Conservation (phyloP, 345 rosid species). For the Camelina hispida region DNA sequence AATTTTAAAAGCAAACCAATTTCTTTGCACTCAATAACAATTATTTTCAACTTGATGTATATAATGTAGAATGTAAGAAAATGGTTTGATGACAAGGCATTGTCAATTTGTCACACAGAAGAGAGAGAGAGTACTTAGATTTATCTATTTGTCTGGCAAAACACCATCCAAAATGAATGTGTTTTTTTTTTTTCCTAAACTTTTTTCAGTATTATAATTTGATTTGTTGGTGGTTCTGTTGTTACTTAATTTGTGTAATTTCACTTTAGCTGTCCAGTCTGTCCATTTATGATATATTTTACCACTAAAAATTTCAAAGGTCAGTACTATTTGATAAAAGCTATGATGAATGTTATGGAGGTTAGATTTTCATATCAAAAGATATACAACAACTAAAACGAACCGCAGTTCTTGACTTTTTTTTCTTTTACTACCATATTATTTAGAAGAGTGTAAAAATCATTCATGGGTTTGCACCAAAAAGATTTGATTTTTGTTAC, state of each 20-base stretch:
- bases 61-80: conserved; percentile 15
- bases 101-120: conserved; percentile 4
- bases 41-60: conserved; percentile 12
- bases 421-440: conserved; percentile 20
- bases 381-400: conserved; percentile 33
- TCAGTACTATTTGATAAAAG: conserved; percentile 42
- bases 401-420: conserved; percentile 33
- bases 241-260: conserved; percentile 43
- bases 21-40: conserved; percentile 30
- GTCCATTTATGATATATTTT: conserved; percentile 30
- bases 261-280: conserved; percentile 41
- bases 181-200: conserved; percentile 16
- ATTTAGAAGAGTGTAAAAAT: conserved; percentile 27
- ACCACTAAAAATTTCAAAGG: conserved; percentile 31
- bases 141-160: conserved; percentile 39
- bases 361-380: conserved; percentile 42
- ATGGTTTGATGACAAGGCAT: conserved; percentile 43
- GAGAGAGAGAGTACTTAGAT: conserved; percentile 31
- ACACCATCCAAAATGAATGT: conserved; percentile 41
- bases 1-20: conserved; percentile 38
- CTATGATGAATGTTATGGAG: conserved; percentile 32
- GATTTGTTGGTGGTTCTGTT: conserved; percentile 30
- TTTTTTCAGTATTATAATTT: not conserved
- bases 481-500: not conserved
- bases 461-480: conserved; percentile 29